phyloP scores from a whole-genome alignment of 2,329 filamentous ascomycete species.

The Monosporascus sp. region DNA sequence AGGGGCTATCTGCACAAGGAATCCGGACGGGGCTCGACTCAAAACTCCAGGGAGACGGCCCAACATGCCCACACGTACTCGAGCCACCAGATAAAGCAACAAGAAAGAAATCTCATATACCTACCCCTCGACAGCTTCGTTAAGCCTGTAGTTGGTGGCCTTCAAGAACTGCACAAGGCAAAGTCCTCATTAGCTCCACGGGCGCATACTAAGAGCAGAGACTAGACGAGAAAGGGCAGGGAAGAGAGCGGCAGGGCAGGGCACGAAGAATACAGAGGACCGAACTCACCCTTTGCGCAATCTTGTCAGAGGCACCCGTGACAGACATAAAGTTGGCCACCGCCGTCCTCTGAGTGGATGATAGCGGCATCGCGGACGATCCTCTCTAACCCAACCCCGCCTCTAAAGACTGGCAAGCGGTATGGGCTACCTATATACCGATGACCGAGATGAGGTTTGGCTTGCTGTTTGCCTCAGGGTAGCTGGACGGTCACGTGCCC shows the following conservation, averaged over 20 bases:
- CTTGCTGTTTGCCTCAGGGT: too few species aligned
- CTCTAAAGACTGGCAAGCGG: too few species aligned
- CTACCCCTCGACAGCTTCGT: slow-evolving; percentile 53
- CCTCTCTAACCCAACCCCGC: not conserved
- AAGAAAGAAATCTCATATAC: slow-evolving; percentile 26
- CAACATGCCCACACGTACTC: not conserved
- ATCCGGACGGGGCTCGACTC: too few species aligned
- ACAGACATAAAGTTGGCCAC: slow-evolving; percentile 24
- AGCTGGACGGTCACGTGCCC: too few species aligned
- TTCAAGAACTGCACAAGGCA: slow-evolving; percentile 26
- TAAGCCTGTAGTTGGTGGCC: slow-evolving; percentile 43
- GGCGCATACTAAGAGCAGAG: not conserved
- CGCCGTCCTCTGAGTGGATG: slow-evolving; percentile 20
- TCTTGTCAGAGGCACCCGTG: slow-evolving; percentile 23
- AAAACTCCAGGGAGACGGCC: too few species aligned
- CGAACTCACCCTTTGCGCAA: slow-evolving; percentile 18
- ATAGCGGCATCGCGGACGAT: slow-evolving; percentile 10
- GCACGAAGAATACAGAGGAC: not conserved
- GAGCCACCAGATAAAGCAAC: slow-evolving; percentile 9
- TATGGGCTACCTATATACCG: too few species aligned
- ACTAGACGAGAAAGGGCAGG: not conserved
- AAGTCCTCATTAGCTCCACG: not conserved
- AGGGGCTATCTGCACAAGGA: too few species aligned
- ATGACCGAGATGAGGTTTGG: too few species aligned
- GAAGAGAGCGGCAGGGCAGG: not conserved